Evolutionary conservation across 2,329 filamentous ascomycete genomes (phyloP), one percentile per base, ranked within the genome.

Genomic region (Paecilomyces sp.): DNA sequence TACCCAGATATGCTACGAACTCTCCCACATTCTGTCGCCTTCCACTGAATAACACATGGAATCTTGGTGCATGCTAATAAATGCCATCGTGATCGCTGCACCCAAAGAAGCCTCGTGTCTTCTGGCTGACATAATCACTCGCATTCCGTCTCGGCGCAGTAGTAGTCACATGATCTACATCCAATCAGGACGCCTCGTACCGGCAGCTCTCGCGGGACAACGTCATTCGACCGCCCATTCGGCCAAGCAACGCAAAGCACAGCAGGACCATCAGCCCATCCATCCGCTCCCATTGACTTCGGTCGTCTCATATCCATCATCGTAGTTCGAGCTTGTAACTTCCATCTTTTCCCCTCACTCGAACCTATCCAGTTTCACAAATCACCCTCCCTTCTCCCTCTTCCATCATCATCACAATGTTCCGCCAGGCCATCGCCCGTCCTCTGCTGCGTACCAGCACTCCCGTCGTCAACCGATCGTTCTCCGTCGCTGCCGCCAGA

Each of bases 401-500:
- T 18, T 22, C 7, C 9, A 28, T 54, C 52, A 25, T 54, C n/a
- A 7, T 56, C 54, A 58, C 51, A 57, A 59, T 66, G 59, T 63
- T 63, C 58, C 60, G 57, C 31, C 57, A 87, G 73, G 77, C 82
- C 66, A 75, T 87, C 70, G 73, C 79, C 74, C 84, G 84, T 76
- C 77, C 80, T 68, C 76, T 80, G 69, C 80, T 82, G 72, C 81
- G 85, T 69, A 78, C 83, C 67, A 78, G 76, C 71, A 76, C 81
- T 68, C 70, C 78, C 63, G 68, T 79, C 63, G 70, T 77, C 63
- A 75, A 71, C 71, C 80, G 82, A 65, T 81, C 85, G 67, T 88
- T 91, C 79, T 82, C 86, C 63, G 85, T 82, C 65, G 83, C 86
- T 60, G 75, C 81, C 66, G 81, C 84, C 72, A 82, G 74, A 65